Conservation (phyloP, 495 filamentous ascomycete species). For the Penicillium pulvis region DNA sequence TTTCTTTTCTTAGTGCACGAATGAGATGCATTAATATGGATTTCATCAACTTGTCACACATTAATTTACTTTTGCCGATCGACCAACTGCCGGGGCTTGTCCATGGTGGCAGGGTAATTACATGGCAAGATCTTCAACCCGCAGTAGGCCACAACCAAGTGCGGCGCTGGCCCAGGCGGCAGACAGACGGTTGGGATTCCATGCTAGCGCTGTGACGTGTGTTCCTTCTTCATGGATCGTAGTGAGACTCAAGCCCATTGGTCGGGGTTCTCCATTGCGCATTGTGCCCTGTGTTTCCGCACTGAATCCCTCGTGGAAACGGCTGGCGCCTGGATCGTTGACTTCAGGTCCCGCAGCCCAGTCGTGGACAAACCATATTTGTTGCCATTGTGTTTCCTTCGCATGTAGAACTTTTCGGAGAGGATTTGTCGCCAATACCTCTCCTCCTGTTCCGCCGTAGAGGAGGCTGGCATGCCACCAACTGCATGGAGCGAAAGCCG, state of each 20-base stretch:
- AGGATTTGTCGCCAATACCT: conserved; percentile 57
- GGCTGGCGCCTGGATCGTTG: conserved; percentile 44
- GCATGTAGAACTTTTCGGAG: conserved; percentile 53
- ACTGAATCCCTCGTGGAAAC: conserved; percentile 62
- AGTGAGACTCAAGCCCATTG: conserved; percentile 37
- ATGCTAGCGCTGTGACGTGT: conserved; percentile 57
- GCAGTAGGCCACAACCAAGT: conserved; percentile 61
- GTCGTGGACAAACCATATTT: conserved; percentile 65
- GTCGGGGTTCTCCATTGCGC: conserved; percentile 36
- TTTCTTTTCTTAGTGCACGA: conserved; percentile 29
- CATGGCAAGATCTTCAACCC: conserved; percentile 68
- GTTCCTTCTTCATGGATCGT: conserved; percentile 63
- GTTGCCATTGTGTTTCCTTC: conserved; percentile 58
- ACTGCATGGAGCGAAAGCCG: conserved; percentile 44
- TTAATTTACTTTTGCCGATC: conserved; percentile 12
- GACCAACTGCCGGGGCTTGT: conserved; percentile 10
- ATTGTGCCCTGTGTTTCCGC: conserved; percentile 44
- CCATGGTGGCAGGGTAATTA: conserved; percentile 22
- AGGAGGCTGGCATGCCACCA: conserved; percentile 56
- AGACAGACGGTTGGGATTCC: conserved; percentile 64
- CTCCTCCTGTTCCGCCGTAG: conserved; percentile 58
- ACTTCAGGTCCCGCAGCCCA: conserved; percentile 45
- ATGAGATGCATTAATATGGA: not conserved
- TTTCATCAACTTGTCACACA: conserved; percentile 13
- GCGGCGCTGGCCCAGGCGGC: conserved; percentile 68